A percentile compares a stretch with the other conserved stretches of the same genome.
These are phyloP conservation scores for Venturia nashicola DNA, from an alignment of 2,329 filamentous ascomycete species.

Conservation along the genomic window DNA sequence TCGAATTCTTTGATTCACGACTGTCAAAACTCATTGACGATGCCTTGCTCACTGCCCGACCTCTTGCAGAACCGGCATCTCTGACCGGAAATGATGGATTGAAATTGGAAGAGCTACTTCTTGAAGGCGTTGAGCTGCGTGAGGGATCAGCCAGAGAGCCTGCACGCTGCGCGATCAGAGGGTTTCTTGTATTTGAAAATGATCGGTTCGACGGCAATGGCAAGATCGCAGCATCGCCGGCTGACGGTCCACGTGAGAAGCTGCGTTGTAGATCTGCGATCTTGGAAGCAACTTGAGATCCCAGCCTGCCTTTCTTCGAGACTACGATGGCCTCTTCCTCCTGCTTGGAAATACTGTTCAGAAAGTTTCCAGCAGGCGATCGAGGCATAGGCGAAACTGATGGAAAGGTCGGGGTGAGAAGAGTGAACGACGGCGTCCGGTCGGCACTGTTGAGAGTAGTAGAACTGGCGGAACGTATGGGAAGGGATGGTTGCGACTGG, in stretches of 20 bases:
- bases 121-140: background rate
- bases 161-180: conserved; percentile 1
- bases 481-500: background rate
- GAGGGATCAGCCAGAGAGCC: background rate
- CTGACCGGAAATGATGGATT: background rate
- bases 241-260: conserved; percentile 2
- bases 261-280: conserved; percentile 9
- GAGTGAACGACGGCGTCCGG: background rate
- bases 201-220: background rate
- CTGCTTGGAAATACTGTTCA: background rate
- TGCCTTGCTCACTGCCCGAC: conserved; percentile 7
- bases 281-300: conserved; percentile 1
- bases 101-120: background rate
- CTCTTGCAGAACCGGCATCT: background rate
- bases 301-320: background rate
- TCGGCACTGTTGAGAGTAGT: background rate
- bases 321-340: background rate
- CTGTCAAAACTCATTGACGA: conserved; percentile 3
- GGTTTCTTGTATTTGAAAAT: background rate
- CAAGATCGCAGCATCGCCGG: background rate
- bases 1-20: background rate
- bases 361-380: background rate
- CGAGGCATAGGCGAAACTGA: background rate
- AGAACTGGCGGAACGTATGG: background rate
- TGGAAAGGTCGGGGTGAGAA: background rate